Evolutionary conservation across 1,284 basidiomycete genomes (phyloP), one percentile per base, ranked within the genome.

Genomic region (Fomitopsis pinicola): DNA sequence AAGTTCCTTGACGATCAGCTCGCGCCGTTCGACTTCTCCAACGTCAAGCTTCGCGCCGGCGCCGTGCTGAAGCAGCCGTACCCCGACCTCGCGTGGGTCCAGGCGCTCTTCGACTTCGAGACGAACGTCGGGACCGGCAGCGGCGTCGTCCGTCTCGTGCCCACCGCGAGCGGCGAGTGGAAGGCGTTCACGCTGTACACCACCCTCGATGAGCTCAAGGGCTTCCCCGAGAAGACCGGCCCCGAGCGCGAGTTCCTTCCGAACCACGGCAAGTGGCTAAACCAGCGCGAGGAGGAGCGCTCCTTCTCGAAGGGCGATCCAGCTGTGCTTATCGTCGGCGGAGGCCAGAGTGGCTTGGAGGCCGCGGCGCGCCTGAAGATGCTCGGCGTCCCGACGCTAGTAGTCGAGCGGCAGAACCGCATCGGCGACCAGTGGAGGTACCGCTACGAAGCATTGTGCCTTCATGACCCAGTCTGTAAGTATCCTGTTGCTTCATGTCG

Each of bases 401-500:
- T 88, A 14, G 71, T 88, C 36, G 87, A 89, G 69, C 78, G 75
- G 64, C 77, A 81, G 42, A 68, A 75, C 36, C 75, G 83, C 22
- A 75, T 87, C 15, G 86, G 85, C 0, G 81, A 87, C 67, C 80
- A 82, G 63, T 88, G 86, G 86, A 74, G 84, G 61, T 74, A 76
- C 42, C 74, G 87, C 26, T 88, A 88, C 66, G 78, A 85, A 63
- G 81, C 83, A 3, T 73, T 88, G 22, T 86, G 81, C 62, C 74
- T 89, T 42, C 86, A 90, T 68, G 84, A 86, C 69, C 82, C 86
- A 15, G 83, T 88, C 42, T 86, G 84, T 86, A 65, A 77, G 83
- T 79, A n/a, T n/a, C 17, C 5, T 35, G 33, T n/a, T n/a, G 3
- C 17, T 19, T 6, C 10, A 26, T 1, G 7, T 56, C 40, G 30